Base-by-base conservation (phyloP, 441 rosid genomes). In the Capsella rubella region DNA sequence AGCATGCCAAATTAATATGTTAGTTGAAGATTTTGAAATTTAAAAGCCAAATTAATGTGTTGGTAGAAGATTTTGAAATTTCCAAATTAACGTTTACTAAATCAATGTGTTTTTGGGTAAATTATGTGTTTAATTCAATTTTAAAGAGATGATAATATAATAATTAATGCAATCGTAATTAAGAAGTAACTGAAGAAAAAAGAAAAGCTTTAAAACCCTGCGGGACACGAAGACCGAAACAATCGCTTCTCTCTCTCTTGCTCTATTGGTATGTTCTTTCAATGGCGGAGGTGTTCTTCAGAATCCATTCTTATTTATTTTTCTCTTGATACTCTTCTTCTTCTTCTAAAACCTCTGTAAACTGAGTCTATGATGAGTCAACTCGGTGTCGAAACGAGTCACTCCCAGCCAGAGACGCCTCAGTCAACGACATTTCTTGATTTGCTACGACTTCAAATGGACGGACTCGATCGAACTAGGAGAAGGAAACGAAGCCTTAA, bases 361-460 rank as follows among this genome's bases (percentile, higher is more conserved):
- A 16, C 58, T 37, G 60, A 71, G 35, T 71, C 58, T 4, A 68
- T 46, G 67, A 91, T 91, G 93, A 88, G 81, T 78, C 84, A 64
- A 64, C 86, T 88, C 42, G 16, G 70, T 45, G 46, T 79, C 29
- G 68, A 53, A 27, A 53, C 81, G 16, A 79, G 68, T 85, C 95
- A 87, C 81, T 72, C 83, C 50, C 63, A 84, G 21, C 68, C 69
- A 5, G 64, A 32, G 62, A 40, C 71, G 37, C 81, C 72, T 0
- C 59, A 61, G 66, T 61, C 71, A 13, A 85, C 93, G n/a, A 74
- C 78, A 43, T 79, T 87, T 59, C 81, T 87, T 3, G 81, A 82
- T 60, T 76, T 90, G 74, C 86, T 87, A 46, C 77, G 64, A 11
- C 3, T 47, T 8, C 80, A 70, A 29, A 87, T 87, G 90, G 86